phyloP scores from a whole-genome alignment of 257 asterid genomes.

The Thymus mandschuricus region DNA sequence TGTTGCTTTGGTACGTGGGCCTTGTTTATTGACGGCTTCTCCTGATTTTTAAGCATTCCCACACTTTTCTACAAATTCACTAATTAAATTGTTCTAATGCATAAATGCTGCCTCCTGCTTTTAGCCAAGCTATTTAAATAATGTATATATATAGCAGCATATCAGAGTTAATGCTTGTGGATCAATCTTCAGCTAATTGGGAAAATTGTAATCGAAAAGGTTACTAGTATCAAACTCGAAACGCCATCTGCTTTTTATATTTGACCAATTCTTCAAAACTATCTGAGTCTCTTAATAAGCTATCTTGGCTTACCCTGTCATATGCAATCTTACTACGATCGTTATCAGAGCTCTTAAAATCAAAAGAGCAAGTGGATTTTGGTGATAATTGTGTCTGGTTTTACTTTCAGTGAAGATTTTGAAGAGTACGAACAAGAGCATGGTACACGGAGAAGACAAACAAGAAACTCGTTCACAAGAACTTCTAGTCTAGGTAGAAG shows the following conservation, averaged over 20 bases:
- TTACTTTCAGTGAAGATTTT: slow-evolving; percentile 69
- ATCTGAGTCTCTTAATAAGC: background rate
- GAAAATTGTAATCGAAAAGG: background rate
- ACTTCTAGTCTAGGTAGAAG: slow-evolving; percentile 60
- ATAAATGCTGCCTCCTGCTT: background rate
- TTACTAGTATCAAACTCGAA: slow-evolving; percentile 12
- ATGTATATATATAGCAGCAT: slow-evolving; percentile 18
- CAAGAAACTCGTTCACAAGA: slow-evolving; percentile 50
- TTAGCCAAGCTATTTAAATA: background rate
- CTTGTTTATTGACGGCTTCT: slow-evolving; percentile 8
- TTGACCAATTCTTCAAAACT: background rate
- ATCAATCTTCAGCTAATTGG: slow-evolving; percentile 11
- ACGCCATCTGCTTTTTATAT: background rate
- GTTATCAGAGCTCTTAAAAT: background rate
- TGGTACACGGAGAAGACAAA: slow-evolving; percentile 50
- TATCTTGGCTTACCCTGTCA: slow-evolving; percentile 13
- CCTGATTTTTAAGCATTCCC: slow-evolving; percentile 2
- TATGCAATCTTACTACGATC: too few species aligned
- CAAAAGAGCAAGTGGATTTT: background rate
- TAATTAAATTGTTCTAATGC: background rate
- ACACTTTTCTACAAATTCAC: background rate
- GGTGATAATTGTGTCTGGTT: slow-evolving; percentile 18
- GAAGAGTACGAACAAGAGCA: slow-evolving; percentile 63
- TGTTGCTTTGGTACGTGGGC: background rate
- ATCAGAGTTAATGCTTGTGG: slow-evolving; percentile 9